A percentile compares a stretch with the other conserved stretches of the same genome.
These are phyloP conservation scores for Penicillium cataractarum DNA, from an alignment of 495 filamentous ascomycete genomes.

Conservation along the genomic window DNA sequence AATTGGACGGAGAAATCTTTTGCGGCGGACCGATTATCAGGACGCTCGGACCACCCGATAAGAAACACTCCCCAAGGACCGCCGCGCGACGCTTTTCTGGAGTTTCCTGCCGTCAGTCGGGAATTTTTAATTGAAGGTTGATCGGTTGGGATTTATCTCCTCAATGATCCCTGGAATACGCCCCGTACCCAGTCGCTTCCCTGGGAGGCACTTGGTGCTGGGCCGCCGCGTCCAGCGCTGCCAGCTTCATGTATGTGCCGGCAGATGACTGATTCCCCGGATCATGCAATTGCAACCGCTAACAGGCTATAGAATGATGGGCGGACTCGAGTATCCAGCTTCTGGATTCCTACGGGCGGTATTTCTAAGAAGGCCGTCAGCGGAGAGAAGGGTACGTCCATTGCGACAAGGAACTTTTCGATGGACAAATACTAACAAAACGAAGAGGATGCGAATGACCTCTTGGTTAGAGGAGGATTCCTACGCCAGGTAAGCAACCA, in stretches of 20 bases:
- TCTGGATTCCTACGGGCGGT: slow-evolving; percentile 81
- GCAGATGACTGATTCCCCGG: slow-evolving; percentile 3
- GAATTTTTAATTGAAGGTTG: slow-evolving; percentile 5
- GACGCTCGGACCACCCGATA: slow-evolving; percentile 39
- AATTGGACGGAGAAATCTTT: slow-evolving; percentile 39
- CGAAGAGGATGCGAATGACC: slow-evolving; percentile 68
- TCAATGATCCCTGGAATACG: slow-evolving; percentile 22
- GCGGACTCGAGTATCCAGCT: slow-evolving; percentile 65
- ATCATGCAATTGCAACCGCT: slow-evolving; percentile 16
- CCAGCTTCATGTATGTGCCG: slow-evolving; percentile 30
- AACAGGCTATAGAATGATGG: slow-evolving; percentile 51
- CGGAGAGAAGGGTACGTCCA: slow-evolving; percentile 40
- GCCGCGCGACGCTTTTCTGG: slow-evolving; percentile 23
- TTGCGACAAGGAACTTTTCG: background rate
- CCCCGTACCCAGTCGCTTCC: slow-evolving; percentile 11
- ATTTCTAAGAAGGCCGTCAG: slow-evolving; percentile 59
- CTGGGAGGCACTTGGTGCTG: slow-evolving; percentile 14
- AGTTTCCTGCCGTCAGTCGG: slow-evolving; percentile 10
- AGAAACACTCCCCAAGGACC: slow-evolving; percentile 22
- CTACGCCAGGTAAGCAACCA: background rate
- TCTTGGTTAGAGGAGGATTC: slow-evolving; percentile 77
- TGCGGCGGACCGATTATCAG: slow-evolving; percentile 35
- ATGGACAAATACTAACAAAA: slow-evolving; percentile 20
- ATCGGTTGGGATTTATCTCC: background rate
- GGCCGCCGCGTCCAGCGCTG: slow-evolving; percentile 24